Base-by-base conservation (phyloP, 139 green algal genomes). In the Coccomyxa sp. region DNA sequence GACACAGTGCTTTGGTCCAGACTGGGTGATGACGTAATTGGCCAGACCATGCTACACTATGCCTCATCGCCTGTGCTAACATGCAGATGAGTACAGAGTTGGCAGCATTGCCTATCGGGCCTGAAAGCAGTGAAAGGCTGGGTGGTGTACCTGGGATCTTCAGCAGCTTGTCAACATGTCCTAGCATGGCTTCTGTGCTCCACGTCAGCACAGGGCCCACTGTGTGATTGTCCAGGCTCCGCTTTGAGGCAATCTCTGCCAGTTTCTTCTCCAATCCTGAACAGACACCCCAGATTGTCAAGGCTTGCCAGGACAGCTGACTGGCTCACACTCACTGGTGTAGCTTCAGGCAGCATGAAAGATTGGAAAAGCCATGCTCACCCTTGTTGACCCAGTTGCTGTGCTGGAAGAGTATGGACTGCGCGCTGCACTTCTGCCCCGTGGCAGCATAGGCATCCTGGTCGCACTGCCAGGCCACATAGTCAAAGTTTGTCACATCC, bases 401-500 rank as follows among this genome's bases (percentile, higher is more conserved):
- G 90, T 99, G 96, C 85, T 95, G 90, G 85, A 99, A 97, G 34
- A 99, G 86, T 31, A 99, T 95, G 77, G 86, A 95, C 89, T 98
- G 94, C n/a, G 96, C 96, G 39, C 86, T 95, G 90, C 96, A 99
- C 88, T 99, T 99, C 86, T 99, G 96, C 0, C 96, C 96, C 55
- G 75, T 92, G 92, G 90, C 98, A 0, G 96, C 94, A 75, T 98
- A 99, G 0, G 96, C 96, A 70, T 99, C 96, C 86, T 99, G 96
- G 82, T 99, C 96, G 76, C 91, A 96, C 82, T 90, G 81, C 93
- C 93, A 98, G 2, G 96, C 93, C 69, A 97, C 91, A 73, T 98
- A 97, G 39, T 96, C 91, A 37, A 94, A 85, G 75, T 96, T 83
- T 0, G 39, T 36, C 31, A 94, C 92, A 80, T 97, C 93, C 1